Conservation (phyloP, 352 stramenopile species). For the Aphanomyces cochlioides region DNA sequence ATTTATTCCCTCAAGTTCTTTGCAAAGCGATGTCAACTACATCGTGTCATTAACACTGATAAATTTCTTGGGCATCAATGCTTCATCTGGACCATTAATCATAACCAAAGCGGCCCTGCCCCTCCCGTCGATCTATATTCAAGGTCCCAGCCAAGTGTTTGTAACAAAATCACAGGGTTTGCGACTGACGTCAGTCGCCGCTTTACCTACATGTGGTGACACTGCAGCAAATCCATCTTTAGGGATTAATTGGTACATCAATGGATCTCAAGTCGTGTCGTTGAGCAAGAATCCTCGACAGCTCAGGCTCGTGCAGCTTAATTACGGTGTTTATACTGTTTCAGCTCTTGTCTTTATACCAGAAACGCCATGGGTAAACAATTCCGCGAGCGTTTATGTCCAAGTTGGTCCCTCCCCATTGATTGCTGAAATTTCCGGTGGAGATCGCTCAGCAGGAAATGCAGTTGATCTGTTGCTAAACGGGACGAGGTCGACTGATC, state of each 20-base stretch:
- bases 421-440: background rate
- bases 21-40: background rate
- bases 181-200: background rate
- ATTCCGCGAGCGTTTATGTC: background rate
- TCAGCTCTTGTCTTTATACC: background rate
- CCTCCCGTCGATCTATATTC: constrained; percentile 14
- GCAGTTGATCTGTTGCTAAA: background rate
- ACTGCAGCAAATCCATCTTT: constrained; percentile 9
- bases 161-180: background rate
- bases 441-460: background rate
- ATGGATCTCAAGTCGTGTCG: constrained; percentile 1
- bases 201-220: constrained; percentile 5
- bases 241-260: background rate
- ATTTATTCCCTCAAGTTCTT: background rate
- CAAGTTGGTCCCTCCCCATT: background rate
- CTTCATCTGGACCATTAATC: background rate
- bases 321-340: background rate
- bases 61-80: constrained; percentile 21
- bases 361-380: constrained; percentile 1
- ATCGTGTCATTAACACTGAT: background rate
- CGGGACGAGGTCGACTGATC: constrained; percentile 1
- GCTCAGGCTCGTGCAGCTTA: background rate
- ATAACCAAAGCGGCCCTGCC: background rate
- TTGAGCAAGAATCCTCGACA: constrained; percentile 1
- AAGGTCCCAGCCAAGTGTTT: constrained; percentile 2